phyloP scores from a whole-genome alignment of 148 eudicot genomes.

The Chenopodium quinoa region DNA sequence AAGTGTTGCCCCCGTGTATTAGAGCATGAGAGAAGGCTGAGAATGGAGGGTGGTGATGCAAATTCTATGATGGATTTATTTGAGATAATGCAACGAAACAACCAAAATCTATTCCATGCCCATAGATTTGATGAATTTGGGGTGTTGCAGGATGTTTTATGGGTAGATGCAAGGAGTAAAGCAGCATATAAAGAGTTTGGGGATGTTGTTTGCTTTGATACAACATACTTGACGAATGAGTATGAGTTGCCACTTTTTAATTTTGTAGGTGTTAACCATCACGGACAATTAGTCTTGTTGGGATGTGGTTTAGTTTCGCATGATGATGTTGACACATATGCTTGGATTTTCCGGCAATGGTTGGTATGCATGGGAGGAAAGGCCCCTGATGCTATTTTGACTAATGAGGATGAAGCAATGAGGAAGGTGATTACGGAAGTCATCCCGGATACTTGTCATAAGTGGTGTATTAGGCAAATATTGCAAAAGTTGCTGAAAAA shows the following conservation, averaged over 20 bases:
- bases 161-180: neutral
- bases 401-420: neutral
- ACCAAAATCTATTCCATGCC: neutral
- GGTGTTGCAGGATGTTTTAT: neutral
- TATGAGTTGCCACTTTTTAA: neutral
- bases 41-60: neutral
- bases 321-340: neutral
- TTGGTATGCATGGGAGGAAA: conserved; percentile 4
- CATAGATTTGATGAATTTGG: neutral
- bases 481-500: conserved; percentile 1
- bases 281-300: neutral
- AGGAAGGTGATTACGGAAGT: conserved; percentile 1
- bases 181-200: conserved; percentile 5
- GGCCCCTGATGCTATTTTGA: neutral
- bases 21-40: neutral
- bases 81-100: neutral
- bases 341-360: conserved; percentile 2
- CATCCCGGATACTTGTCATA: neutral
- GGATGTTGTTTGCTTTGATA: conserved; percentile 7
- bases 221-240: neutral
- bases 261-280: conserved; percentile 4
- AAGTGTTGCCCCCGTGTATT: neutral
- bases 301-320: neutral
- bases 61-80: neutral
- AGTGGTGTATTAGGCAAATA: neutral